A percentile compares a stretch with the other conserved stretches of the same genome.
Conservation (phyloP, 2,329 filamentous ascomycete genomes). For the Paracamarosporium sp. region DNA sequence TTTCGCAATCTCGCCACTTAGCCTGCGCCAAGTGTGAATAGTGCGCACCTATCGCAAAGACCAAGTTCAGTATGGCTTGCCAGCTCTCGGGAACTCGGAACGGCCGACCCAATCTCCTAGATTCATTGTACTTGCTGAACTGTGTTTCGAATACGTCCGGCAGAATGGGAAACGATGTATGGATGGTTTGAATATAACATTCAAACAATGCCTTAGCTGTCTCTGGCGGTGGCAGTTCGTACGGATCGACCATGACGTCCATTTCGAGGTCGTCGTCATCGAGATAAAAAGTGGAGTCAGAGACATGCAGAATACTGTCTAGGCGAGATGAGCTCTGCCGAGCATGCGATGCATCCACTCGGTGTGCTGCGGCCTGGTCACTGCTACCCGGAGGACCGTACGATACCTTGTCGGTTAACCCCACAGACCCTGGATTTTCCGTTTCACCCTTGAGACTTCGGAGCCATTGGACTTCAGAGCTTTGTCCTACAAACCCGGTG, state of each 20-base stretch:
- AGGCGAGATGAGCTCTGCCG: too few relatives aligned
- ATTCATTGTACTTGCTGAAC: neutral
- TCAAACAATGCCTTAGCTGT: slow-evolving; percentile 35
- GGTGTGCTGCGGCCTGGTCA: slow-evolving; percentile 13
- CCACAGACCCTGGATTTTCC: too few relatives aligned
- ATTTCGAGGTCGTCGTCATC: slow-evolving; percentile 32
- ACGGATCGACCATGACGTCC: slow-evolving; percentile 27
- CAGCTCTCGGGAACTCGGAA: neutral
- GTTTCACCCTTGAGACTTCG: slow-evolving; percentile 20
- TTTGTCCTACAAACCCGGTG: slow-evolving; percentile 33
- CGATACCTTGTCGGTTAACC: neutral
- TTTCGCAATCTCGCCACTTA: slow-evolving; percentile 20
- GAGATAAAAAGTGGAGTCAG: slow-evolving; percentile 35
- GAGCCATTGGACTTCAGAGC: slow-evolving; percentile 35
- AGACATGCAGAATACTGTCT: too few relatives aligned
- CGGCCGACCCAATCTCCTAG: neutral
- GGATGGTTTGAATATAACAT: slow-evolving; percentile 38
- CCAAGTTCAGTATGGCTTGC: slow-evolving; percentile 42
- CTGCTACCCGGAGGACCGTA: slow-evolving; percentile 27
- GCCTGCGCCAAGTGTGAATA: slow-evolving; percentile 36
- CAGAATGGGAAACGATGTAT: slow-evolving; percentile 6
- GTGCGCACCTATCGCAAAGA: slow-evolving; percentile 48
- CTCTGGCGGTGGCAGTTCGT: slow-evolving; percentile 35
- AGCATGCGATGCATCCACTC: slow-evolving; percentile 13
- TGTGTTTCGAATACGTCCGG: neutral